phyloP scores from a whole-genome alignment of 495 filamentous ascomycete genomes.

The Penicillium macrosclerotiorum region DNA sequence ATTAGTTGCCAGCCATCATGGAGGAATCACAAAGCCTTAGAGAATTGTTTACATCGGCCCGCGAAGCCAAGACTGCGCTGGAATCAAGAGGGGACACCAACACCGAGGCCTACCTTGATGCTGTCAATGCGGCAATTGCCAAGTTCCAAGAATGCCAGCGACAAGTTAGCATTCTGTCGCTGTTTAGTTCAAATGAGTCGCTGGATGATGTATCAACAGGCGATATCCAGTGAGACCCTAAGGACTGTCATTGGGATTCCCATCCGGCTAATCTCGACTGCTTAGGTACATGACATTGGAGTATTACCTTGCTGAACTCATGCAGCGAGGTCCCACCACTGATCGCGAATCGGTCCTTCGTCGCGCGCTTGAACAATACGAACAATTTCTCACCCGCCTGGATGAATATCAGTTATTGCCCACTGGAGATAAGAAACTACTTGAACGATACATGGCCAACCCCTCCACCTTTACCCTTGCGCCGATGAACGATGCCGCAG shows the following conservation, averaged over 20 bases:
- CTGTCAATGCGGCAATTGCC: constrained; percentile 62
- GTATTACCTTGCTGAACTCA: constrained; percentile 66
- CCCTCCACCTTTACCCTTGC: constrained; percentile 68
- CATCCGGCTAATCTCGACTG: constrained; percentile 14
- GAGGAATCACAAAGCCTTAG: constrained; percentile 62
- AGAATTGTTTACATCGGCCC: constrained; percentile 55
- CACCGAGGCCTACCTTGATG: constrained; percentile 61
- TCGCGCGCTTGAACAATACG: constrained; percentile 64
- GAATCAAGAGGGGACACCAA: constrained; percentile 51
- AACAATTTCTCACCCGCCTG: constrained; percentile 70
- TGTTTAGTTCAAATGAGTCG: constrained; percentile 89
- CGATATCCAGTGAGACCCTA: constrained; percentile 67
- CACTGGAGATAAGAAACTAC: constrained; percentile 64
- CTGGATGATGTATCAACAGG: constrained; percentile 83
- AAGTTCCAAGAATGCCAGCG: constrained; percentile 70
- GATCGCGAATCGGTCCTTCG: constrained; percentile 65
- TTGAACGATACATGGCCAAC: constrained; percentile 65
- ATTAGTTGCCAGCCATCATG: constrained; percentile 33
- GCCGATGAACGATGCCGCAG: constrained; percentile 65
- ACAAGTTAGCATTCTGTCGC: constrained; percentile 64
- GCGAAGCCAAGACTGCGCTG: constrained; percentile 48
- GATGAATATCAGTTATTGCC: constrained; percentile 77
- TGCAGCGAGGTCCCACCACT: constrained; percentile 50
- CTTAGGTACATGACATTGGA: constrained; percentile 66
- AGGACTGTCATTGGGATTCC: constrained; percentile 28